Evolutionary conservation across 345 rosid species (phyloP), one percentile per base, ranked within the genome.

Genomic region (Salix caprea): DNA sequence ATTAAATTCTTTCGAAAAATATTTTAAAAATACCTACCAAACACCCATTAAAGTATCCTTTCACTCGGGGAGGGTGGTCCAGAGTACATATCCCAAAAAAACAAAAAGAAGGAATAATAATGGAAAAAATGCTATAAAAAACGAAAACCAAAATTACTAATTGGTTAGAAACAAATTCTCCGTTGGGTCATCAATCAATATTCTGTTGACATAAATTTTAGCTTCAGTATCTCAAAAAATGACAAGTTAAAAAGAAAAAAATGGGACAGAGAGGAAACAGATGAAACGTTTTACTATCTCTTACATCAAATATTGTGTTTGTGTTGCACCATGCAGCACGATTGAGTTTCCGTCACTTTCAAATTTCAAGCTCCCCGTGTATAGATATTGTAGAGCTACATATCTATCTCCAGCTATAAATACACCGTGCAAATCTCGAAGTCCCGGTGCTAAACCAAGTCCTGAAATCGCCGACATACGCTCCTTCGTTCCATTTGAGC

Each of bases 321-420:
- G 73, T n/a, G 36, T 48, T 72, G 48, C 65, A 32, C 74, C 48
- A 36, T 66, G 69, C 69, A 66, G 26, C 65, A 1, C 14, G 14
- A 42, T 40, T 24, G 64, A 58, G 64, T 10, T 23, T 1, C 12
- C 12, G 28, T 23, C 64, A 4, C 28, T 46, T 58, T n/a, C 13
- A n/a, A 10, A n/a, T 56, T 56, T 56, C 62, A 7, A 28, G 44
- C 40, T 40, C 23, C 44, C 69, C 6, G 36, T 36, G 15, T 80
- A 66, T 37, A 32, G 44, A 18, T 32, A 39, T n/a, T 4, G 3
- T 32, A 32, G 67, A 72, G 24, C 23, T 52, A 8, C 6, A 34
- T 36, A 36, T 16, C 28, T 36, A 36, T 16, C 28, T 16, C 39
- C 71, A 26, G 14, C 78, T 79, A 83, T 79, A 83, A 76, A 83